Conservation (phyloP, 148 eudicot genomes). For the Fagopyrum tataricum region DNA sequence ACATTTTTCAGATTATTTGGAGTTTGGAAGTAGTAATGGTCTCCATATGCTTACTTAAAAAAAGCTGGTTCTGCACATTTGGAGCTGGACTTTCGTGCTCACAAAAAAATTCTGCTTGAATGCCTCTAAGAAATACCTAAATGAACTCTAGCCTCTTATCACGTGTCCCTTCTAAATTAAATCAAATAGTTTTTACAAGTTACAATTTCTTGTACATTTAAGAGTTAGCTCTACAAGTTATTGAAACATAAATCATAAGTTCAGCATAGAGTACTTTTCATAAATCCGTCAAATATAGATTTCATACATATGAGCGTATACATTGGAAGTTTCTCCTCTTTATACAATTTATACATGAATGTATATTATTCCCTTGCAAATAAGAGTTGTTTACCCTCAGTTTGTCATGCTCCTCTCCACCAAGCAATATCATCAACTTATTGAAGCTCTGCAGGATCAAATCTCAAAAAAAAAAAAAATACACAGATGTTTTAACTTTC, state of each 20-base stretch:
- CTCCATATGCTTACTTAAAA: not conserved
- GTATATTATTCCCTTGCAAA: not conserved
- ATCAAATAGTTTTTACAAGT: not conserved
- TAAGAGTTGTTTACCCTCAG: not conserved
- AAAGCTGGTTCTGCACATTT: not conserved
- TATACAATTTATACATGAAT: not conserved
- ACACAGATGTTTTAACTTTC: not conserved
- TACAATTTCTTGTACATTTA: not conserved
- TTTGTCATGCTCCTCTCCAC: not conserved
- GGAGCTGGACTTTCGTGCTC: not conserved
- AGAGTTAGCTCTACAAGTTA: not conserved
- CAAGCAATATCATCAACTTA: constrained; percentile 1
- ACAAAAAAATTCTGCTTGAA: not conserved
- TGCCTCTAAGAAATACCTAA: no score
- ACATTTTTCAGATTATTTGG: not conserved
- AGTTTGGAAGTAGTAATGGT: not conserved
- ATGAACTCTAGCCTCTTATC: not conserved
- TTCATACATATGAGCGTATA: not conserved
- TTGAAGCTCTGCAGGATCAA: not conserved
- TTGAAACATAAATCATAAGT: not conserved
- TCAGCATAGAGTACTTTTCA: not conserved
- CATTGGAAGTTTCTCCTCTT: not conserved
- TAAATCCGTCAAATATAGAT: not conserved
- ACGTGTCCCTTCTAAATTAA: not conserved
- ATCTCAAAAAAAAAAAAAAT: not conserved